Base-by-base conservation (phyloP, 176 grass and related monocot species). In the Thinopyrum elongatum region DNA sequence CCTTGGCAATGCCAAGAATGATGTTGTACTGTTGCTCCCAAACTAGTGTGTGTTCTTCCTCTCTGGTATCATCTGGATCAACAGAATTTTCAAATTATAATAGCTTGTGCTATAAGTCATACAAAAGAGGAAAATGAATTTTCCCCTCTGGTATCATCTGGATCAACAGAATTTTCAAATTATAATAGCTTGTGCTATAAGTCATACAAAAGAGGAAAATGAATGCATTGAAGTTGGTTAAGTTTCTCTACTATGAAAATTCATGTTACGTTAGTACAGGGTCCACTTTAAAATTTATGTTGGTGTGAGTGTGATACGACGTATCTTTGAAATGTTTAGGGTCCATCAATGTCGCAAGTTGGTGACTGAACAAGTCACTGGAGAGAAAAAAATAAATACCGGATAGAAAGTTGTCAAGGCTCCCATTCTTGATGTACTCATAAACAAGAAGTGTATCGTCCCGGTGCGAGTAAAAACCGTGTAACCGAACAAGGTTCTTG, bases 401-500 rank as follows among this genome's bases (percentile, higher is more conserved):
- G 44, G 79, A 92, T n/a, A 94, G 36, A 78, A 92, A 78, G 47
- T 62, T 82, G 68, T 94, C 90, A 6, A 90, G 90, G 65, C 90
- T 92, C 36, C 80, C 88, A 29, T 88, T 88, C 47, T 53, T 72
- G 21, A 94, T 80, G 10, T 90, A 82, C n/a, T 94, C 93, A 10
- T 94, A 94, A 41, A 94, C 90, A 34, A 94, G 87, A 22, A 94
- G 34, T 9, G 78, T 85, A 33, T 90, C 90, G 1, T 83, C 36
- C 27, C 14, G 72, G 59, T 80, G 34, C 4, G 81, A 75, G 84
- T 85, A 92, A 49, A 85, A 89, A 8, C 93, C 93, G 0, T 86
- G 67, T 65, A 92, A 87, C 2, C 74, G 72, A 21, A 92, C 87
- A 70, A 94, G 87, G 27, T 81, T 95, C 81, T 66, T 88, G 72